A percentile compares a stretch with the other conserved stretches of the same genome.
Evolutionary conservation across 805 yeast species (phyloP).

Genomic region (Candida odintsovae): DNA sequence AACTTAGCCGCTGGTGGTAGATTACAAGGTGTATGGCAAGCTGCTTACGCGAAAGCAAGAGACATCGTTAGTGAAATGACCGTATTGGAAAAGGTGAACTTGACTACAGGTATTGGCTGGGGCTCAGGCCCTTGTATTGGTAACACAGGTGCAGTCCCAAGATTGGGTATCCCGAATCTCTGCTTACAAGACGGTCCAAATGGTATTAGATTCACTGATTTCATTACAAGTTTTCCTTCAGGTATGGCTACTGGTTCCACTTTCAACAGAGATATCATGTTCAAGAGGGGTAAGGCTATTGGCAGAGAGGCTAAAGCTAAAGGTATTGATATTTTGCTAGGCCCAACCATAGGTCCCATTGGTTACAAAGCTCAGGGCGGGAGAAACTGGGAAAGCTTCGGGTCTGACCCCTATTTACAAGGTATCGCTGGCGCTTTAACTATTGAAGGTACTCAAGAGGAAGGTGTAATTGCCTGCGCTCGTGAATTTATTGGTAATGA

Average conservation of each 20-base stretch:
- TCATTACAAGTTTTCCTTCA: slow-evolving; percentile 50
- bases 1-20: slow-evolving; percentile 38
- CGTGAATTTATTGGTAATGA: slow-evolving; percentile 56
- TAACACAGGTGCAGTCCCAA: slow-evolving; percentile 52
- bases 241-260: slow-evolving; percentile 56
- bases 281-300: slow-evolving; percentile 48
- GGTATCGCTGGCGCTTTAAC: slow-evolving; percentile 50
- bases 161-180: slow-evolving; percentile 47
- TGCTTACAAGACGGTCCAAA: slow-evolving; percentile 62
- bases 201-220: slow-evolving; percentile 54
- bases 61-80: slow-evolving; percentile 52
- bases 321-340: slow-evolving; percentile 50
- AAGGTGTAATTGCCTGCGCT: slow-evolving; percentile 53
- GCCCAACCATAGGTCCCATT: slow-evolving; percentile 56
- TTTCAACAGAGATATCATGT: slow-evolving; percentile 46
- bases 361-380: slow-evolving; percentile 62
- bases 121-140: slow-evolving; percentile 59
- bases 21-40: slow-evolving; percentile 47
- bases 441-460: slow-evolving; percentile 49
- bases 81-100: slow-evolving; percentile 51
- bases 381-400: slow-evolving; percentile 10
- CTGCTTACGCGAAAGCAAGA: slow-evolving; percentile 51
- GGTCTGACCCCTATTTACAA: slow-evolving; percentile 10
- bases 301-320: slow-evolving; percentile 49
- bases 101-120: slow-evolving; percentile 62